phyloP scores from a whole-genome alignment of 108 stramenopile species.

The Cylindrotheca fusiformis region DNA sequence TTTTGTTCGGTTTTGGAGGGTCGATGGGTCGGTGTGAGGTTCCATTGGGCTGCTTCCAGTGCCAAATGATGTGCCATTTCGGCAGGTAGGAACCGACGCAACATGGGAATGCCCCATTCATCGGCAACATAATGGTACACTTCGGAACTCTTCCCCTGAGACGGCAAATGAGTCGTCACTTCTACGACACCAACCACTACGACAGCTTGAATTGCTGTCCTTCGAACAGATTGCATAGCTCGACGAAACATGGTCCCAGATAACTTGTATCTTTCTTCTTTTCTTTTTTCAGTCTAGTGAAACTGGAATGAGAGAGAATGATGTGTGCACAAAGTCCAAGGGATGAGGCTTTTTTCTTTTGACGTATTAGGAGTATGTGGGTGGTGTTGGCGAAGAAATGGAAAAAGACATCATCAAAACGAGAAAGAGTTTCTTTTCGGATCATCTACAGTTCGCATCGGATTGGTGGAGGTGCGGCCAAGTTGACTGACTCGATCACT shows the following conservation, averaged over 20 bases:
- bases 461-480: too few relatives aligned
- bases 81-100: conserved; percentile 51
- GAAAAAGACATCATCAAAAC: too few relatives aligned
- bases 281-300: too few relatives aligned
- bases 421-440: too few relatives aligned
- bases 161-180: conserved; percentile 71
- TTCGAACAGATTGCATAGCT: conserved; percentile 18
- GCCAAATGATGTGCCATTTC: conserved; percentile 59
- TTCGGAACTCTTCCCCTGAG: conserved; percentile 66
- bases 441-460: too few relatives aligned
- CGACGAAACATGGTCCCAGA: neutral
- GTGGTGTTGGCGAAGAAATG: too few relatives aligned
- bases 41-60: conserved; percentile 36
- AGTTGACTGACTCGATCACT: too few relatives aligned
- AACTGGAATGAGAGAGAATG: too few relatives aligned
- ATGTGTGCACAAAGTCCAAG: too few relatives aligned
- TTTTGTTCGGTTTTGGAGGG: conserved; percentile 42
- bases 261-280: too few relatives aligned
- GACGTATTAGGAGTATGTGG: too few relatives aligned
- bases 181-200: conserved; percentile 46
- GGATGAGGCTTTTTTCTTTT: too few relatives aligned
- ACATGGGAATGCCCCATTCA: conserved; percentile 49
- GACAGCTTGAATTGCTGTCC: conserved; percentile 17
- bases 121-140: conserved; percentile 71
- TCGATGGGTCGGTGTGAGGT: conserved; percentile 51